Base-by-base conservation (phyloP, 2,329 filamentous ascomycete genomes). In the Colletotrichum sp. region DNA sequence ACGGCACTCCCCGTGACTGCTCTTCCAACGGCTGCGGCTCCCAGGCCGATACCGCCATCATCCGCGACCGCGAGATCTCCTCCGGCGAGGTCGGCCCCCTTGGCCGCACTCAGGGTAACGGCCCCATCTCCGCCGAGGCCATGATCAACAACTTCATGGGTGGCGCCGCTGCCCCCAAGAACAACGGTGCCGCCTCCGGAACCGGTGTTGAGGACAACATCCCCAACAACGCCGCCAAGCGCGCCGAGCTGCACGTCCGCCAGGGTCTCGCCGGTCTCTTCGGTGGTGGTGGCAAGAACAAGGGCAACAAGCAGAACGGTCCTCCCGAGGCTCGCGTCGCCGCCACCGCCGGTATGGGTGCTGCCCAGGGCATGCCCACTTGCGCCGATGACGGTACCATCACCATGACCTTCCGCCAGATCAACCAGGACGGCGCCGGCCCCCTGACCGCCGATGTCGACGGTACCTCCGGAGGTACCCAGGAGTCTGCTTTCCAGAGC, bases 11-110 rank as follows among this genome's bases (percentile, higher is more conserved):
- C 67, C 92, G 93, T 81, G 92, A 94, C 85, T 94, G 92, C 83
- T 87, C 90, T 67, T 87, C 86, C 80, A 91, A 92, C 79, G 78
- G 82, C 62, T 94, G 92, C 81, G 93, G 92, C 75, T 89, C 92
- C n/a, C 90, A 94, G 82, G 91, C 89, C 75, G 93, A 94, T 81
- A 94, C 93, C n/a, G 88, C 92, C 83, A 93, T 94, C 86, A 93
- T 94, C 84, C 90, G 92, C 49, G 84, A 90, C 76, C 84, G 86
- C 15, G 92, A 94, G 84, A 88, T 94, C 73, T 85, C 85, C 52
- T 88, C 85, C 65, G 86, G 85, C 80, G 87, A 88, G 79, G 82
- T 80, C 49, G 91, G 90, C 44, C 88, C 93, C 68, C 89, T 94
- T n/a, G 93, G 93, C 79, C 90, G 91, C 78, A 94, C 92, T 69